Evolutionary conservation across 78 protist genomes (phyloP).

Genomic region (Tieghemostelium lacteum): DNA sequence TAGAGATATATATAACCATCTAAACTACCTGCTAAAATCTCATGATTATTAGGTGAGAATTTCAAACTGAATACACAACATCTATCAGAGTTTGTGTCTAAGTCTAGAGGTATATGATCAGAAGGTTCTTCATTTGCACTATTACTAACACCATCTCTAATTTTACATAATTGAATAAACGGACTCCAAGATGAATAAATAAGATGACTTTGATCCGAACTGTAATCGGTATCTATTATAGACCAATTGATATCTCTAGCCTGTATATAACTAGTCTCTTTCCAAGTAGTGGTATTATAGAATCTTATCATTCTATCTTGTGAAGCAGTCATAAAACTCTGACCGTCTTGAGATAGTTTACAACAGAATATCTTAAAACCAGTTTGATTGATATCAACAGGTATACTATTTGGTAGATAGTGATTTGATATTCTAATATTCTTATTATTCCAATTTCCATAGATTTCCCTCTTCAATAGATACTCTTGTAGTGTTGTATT

Average conservation of each 20-base stretch:
- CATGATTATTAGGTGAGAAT: constrained; percentile 63
- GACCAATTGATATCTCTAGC: constrained; percentile 64
- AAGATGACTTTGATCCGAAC: constrained; percentile 61
- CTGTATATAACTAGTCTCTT: neutral
- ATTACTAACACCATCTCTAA: constrained; percentile 27
- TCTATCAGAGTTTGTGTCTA: neutral
- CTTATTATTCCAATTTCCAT: constrained; percentile 1
- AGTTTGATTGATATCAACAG: neutral
- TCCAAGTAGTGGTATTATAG: constrained; percentile 19
- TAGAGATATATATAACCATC: constrained; percentile 61
- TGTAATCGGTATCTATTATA: constrained; percentile 53
- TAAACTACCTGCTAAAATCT: constrained; percentile 80
- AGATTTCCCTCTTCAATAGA: constrained; percentile 34
- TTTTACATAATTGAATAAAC: constrained; percentile 48
- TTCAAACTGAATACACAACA: constrained; percentile 83
- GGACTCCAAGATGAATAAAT: constrained; percentile 81
- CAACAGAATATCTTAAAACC: constrained; percentile 70
- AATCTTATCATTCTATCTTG: constrained; percentile 48
- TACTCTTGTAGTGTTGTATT: neutral
- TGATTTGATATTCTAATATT: constrained; percentile 30
- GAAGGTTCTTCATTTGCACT: constrained; percentile 2
- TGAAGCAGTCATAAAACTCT: constrained; percentile 68
- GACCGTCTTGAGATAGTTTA: constrained; percentile 23
- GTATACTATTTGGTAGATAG: constrained; percentile 14
- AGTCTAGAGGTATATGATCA: neutral